Percentiles rank a stretch among this genome's conserved stretches.
Evolutionary conservation across 108 stramenopile genomes (phyloP).

Genomic region (Cyclotella cryptica): DNA sequence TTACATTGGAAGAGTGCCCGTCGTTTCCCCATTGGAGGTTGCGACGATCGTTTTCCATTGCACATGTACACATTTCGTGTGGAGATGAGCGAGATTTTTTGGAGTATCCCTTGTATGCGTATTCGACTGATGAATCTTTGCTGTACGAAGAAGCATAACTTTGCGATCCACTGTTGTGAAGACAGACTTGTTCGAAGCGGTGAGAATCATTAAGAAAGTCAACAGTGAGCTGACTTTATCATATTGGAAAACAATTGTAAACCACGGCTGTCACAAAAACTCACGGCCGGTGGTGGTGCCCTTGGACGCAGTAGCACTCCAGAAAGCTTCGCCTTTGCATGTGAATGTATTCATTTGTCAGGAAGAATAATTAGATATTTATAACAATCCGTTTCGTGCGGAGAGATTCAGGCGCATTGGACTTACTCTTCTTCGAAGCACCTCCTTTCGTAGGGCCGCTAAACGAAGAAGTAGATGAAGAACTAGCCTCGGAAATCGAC

Average conservation of each 20-base stretch:
- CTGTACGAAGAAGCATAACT: neutral
- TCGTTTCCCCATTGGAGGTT: constrained; percentile 10
- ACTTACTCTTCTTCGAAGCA: neutral
- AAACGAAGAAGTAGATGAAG: neutral
- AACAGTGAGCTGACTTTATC: neutral
- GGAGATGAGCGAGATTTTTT: constrained; percentile 7
- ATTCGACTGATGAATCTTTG: neutral
- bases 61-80: neutral
- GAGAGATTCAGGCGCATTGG: neutral
- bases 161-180: neutral
- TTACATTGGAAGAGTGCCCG: neutral
- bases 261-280: neutral
- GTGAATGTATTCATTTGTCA: neutral
- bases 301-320: constrained; percentile 1
- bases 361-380: neutral
- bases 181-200: constrained; percentile 3
- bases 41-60: neutral
- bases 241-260: neutral
- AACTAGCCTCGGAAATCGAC: neutral
- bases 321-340: constrained; percentile 6
- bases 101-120: neutral
- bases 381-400: too few relatives aligned
- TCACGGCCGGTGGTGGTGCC: constrained; percentile 7
- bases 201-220: neutral
- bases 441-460: neutral